A percentile compares a stretch with the other conserved stretches of the same genome.
phyloP scores from a whole-genome alignment of 169 alveolate genomes.

The Babesia ovis region DNA sequence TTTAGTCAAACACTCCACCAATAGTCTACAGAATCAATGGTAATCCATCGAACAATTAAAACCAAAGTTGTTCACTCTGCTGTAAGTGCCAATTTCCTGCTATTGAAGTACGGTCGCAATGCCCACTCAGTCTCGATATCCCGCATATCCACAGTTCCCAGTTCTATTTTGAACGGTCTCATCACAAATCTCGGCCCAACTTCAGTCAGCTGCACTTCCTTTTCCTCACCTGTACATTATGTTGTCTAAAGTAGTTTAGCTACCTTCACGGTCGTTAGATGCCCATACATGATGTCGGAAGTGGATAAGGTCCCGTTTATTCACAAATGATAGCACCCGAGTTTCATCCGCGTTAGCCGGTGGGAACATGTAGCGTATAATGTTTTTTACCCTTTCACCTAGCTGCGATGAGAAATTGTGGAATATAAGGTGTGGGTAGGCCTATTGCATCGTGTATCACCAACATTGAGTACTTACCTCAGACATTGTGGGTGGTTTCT shows the following conservation, averaged over 20 bases:
- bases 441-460: conserved; percentile 27
- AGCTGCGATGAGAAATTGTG: conserved; percentile 90
- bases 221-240: conserved; percentile 78
- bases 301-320: conserved; percentile 88
- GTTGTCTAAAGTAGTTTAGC: conserved; percentile 16
- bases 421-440: conserved; percentile 95
- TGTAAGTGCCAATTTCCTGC: conserved; percentile 50
- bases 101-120: conserved; percentile 95
- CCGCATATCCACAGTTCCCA: conserved; percentile 96
- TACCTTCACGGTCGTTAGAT: conserved; percentile 57
- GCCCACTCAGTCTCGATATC: conserved; percentile 97
- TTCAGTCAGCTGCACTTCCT: conserved; percentile 86
- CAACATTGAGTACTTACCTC: conserved; percentile 68
- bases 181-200: conserved; percentile 95
- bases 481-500: conserved; percentile 92
- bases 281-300: conserved; percentile 93
- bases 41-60: too few relatives aligned
- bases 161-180: conserved; percentile 92
- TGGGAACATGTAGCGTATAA: conserved; percentile 92
- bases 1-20: too few relatives aligned
- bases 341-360: conserved; percentile 81
- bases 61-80: conserved; percentile 11
- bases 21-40: too few relatives aligned
- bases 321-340: conserved; percentile 90
- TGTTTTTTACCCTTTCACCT: conserved; percentile 92